Evolutionary conservation across 2,329 filamentous ascomycete species (phyloP).

Genomic region (Colletotrichum tamarilloi): DNA sequence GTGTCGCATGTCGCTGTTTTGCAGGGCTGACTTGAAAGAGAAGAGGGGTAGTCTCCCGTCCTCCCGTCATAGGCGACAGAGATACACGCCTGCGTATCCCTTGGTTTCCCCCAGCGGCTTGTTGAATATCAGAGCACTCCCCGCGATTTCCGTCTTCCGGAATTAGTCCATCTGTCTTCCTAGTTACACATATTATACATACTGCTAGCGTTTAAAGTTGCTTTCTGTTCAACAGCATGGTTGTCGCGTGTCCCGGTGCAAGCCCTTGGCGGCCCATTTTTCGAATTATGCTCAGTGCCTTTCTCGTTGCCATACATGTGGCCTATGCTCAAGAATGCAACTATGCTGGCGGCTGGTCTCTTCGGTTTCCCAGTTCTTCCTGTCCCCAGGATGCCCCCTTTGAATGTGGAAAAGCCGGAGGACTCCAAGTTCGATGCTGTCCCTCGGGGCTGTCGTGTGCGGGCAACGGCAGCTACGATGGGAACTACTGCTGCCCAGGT

Average conservation of each 20-base stretch:
- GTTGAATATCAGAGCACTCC: background rate
- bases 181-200: too few relatives aligned
- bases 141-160: background rate
- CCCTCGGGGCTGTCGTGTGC: background rate
- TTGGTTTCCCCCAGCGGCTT: background rate
- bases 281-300: background rate
- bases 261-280: too few relatives aligned
- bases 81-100: background rate
- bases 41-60: background rate
- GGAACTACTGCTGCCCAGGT: conserved; percentile 4
- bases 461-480: background rate
- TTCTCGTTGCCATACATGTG: background rate
- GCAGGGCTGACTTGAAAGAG: background rate
- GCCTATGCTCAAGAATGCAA: background rate
- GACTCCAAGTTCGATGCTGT: background rate
- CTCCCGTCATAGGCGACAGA: background rate
- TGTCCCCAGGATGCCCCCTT: conserved; percentile 1
- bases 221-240: background rate
- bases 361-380: background rate
- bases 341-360: background rate
- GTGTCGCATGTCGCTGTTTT: background rate
- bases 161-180: background rate
- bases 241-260: background rate
- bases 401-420: conserved; percentile 3
- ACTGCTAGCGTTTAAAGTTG: background rate